phyloP scores from a whole-genome alignment of 202 grass and related monocot genomes.

The Panicum hallii region DNA sequence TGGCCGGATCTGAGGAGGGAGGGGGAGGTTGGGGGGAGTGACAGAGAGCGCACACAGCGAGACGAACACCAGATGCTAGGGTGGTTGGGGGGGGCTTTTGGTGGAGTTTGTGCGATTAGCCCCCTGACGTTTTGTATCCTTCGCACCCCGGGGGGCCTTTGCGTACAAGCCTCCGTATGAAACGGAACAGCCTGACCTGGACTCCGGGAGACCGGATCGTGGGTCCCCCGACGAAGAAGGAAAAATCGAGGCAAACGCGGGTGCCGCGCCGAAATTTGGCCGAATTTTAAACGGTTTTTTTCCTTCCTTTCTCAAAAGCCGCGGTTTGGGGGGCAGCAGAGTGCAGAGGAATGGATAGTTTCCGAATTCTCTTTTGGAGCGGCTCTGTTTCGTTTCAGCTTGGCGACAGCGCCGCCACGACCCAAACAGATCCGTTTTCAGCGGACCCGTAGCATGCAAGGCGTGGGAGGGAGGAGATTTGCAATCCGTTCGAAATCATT shows the following conservation, averaged over 20 bases:
- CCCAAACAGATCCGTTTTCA: neutral
- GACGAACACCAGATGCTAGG: slow-evolving; percentile 43
- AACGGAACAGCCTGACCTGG: neutral
- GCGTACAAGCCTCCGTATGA: neutral
- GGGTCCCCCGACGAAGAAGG: neutral
- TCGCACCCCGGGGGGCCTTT: neutral
- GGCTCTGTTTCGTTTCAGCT: neutral
- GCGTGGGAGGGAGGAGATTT: neutral
- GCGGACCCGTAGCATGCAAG: no score
- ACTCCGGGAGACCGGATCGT: neutral
- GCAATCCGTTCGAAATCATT: slow-evolving; percentile 39
- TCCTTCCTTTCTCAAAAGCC: neutral
- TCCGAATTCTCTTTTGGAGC: neutral
- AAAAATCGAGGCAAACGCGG: neutral
- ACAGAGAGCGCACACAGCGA: slow-evolving; percentile 44
- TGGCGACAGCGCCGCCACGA: neutral
- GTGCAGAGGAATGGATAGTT: neutral
- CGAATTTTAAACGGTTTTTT: neutral
- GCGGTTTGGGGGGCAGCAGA: no score
- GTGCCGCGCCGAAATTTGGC: neutral
- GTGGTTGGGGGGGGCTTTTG: slow-evolving; percentile 54
- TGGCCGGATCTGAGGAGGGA: slow-evolving; percentile 52
- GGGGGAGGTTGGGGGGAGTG: slow-evolving; percentile 26
- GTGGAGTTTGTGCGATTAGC: slow-evolving; percentile 23
- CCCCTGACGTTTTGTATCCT: slow-evolving; percentile 40